Percentiles rank a stretch among this genome's conserved stretches.
These are phyloP conservation scores for Cordyceps pruinosa DNA, from an alignment of 2,329 filamentous ascomycete species.

Conservation along the genomic window DNA sequence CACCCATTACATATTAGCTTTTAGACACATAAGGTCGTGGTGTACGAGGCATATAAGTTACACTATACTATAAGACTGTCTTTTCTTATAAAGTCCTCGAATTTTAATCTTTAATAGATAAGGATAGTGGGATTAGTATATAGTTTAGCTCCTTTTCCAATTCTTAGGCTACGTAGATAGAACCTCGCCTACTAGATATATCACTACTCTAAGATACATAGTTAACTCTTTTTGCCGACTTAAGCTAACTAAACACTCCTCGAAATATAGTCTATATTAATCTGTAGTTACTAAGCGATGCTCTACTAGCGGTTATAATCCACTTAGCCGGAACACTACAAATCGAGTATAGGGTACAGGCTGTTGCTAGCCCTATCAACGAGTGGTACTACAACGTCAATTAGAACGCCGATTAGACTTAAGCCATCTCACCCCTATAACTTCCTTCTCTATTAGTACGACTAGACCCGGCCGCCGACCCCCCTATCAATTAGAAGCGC, in stretches of 20 bases:
- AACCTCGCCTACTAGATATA: neutral
- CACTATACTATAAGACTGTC: neutral
- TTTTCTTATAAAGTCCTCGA: neutral
- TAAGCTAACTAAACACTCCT: neutral
- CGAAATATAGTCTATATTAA: neutral
- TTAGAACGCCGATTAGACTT: neutral
- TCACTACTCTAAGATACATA: neutral
- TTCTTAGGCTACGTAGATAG: neutral
- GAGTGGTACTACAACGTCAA: neutral
- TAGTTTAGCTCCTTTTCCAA: neutral
- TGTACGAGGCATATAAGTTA: neutral
- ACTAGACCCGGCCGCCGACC: neutral
- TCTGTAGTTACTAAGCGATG: neutral
- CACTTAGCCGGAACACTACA: neutral
- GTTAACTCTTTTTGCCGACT: neutral
- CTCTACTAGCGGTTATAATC: neutral
- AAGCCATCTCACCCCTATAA: neutral
- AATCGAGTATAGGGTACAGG: neutral
- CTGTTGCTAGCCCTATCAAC: neutral
- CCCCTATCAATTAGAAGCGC: neutral
- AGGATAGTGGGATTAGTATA: neutral
- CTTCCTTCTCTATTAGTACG: neutral
- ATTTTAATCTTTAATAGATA: neutral
- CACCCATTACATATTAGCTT: neutral
- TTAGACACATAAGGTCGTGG: neutral